A percentile compares a stretch with the other conserved stretches of the same genome.
These are phyloP conservation scores for Trichoderma parareesei DNA, from an alignment of 495 filamentous ascomycete genomes.

Conservation along the genomic window DNA sequence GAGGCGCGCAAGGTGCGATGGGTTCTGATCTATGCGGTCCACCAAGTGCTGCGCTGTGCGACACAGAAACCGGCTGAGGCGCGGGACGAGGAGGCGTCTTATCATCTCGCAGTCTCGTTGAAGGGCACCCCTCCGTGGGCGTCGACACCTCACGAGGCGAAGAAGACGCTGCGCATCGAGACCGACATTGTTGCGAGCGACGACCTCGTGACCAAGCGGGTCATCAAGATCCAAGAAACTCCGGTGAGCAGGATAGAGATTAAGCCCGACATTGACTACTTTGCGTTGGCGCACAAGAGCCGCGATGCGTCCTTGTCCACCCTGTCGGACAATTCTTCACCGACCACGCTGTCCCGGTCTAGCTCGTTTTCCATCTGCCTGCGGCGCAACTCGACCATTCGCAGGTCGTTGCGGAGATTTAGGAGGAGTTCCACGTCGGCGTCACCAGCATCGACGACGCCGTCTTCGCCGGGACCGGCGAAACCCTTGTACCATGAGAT, in stretches of 20 bases:
- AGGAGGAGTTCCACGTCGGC: slow-evolving; percentile 13
- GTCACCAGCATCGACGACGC: slow-evolving; percentile 13
- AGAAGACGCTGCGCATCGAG: slow-evolving; percentile 18
- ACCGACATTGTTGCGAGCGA: slow-evolving; percentile 16
- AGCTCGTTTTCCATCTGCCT: slow-evolving; percentile 17
- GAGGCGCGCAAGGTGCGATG: slow-evolving; percentile 61
- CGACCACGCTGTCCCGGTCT: slow-evolving; percentile 7
- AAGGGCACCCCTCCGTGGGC: slow-evolving; percentile 35
- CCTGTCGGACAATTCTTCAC: not conserved
- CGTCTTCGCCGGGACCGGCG: not conserved
- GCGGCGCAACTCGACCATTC: slow-evolving; percentile 20
- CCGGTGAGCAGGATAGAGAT: slow-evolving; percentile 20
- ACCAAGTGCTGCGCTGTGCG: slow-evolving; percentile 54
- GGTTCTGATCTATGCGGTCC: slow-evolving; percentile 60
- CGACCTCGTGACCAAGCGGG: not conserved
- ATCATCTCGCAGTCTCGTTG: slow-evolving; percentile 35
- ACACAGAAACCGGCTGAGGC: slow-evolving; percentile 31
- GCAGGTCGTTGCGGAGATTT: slow-evolving; percentile 24
- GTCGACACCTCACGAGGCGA: slow-evolving; percentile 17
- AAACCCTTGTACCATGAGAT: slow-evolving; percentile 30
- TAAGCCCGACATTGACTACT: slow-evolving; percentile 37
- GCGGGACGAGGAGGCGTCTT: slow-evolving; percentile 26
- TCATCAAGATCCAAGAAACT: slow-evolving; percentile 3
- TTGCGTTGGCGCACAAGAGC: slow-evolving; percentile 23
- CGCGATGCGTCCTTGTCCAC: slow-evolving; percentile 1